phyloP scores from a whole-genome alignment of 495 filamentous ascomycete genomes.

The Tuber aestivum region DNA sequence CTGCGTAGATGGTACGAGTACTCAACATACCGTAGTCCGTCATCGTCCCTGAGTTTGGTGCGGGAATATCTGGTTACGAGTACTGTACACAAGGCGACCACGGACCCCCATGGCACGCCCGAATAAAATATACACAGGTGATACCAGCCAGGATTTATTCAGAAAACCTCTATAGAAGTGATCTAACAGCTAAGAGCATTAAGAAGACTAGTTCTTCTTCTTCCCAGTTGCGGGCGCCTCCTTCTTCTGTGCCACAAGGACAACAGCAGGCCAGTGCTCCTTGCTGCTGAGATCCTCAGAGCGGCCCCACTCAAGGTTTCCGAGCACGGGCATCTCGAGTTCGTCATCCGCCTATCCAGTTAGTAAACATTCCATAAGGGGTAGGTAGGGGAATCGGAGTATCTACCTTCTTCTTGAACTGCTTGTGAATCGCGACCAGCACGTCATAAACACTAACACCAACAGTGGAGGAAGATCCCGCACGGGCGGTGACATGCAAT shows the following conservation, averaged over 20 bases:
- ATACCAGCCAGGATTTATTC: neutral
- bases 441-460: slow-evolving; percentile 41
- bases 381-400: neutral
- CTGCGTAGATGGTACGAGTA: neutral
- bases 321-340: slow-evolving; percentile 39
- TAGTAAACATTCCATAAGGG: neutral
- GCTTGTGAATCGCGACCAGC: slow-evolving; percentile 41
- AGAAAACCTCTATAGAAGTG: slow-evolving; percentile 7
- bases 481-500: slow-evolving; percentile 40
- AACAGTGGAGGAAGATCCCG: slow-evolving; percentile 29
- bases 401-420: slow-evolving; percentile 41
- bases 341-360: slow-evolving; percentile 38
- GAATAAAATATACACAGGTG: neutral
- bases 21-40: neutral
- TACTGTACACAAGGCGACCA: neutral
- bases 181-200: neutral
- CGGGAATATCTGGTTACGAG: neutral
- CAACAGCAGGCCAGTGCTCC: slow-evolving; percentile 40
- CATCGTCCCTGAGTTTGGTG: neutral
- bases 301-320: slow-evolving; percentile 40
- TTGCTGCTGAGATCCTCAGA: slow-evolving; percentile 35
- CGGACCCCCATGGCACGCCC: neutral
- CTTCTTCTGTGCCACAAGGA: slow-evolving; percentile 42
- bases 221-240: slow-evolving; percentile 34
- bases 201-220: slow-evolving; percentile 37